phyloP scores from a whole-genome alignment of 1,284 basidiomycete species.

The Leccinum fuscescens region DNA sequence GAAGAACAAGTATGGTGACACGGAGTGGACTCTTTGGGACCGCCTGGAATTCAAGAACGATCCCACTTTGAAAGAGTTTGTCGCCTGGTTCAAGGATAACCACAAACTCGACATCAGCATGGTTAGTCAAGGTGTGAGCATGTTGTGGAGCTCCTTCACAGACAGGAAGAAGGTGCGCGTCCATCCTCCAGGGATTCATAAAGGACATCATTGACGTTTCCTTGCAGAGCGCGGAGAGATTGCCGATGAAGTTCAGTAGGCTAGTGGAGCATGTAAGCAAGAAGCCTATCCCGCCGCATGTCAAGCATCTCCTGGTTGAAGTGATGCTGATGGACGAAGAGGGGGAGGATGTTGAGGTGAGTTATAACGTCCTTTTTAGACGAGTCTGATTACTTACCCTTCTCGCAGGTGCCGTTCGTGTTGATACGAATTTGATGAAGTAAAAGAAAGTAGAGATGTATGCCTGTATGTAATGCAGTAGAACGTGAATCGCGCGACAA shows the following conservation, averaged over 20 bases:
- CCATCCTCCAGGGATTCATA: not conserved
- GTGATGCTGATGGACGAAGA: constrained; percentile 92
- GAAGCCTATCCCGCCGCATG: constrained; percentile 81
- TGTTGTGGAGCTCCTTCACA: constrained; percentile 95
- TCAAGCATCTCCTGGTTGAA: constrained; percentile 86
- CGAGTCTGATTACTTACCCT: not conserved
- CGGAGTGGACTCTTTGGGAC: constrained; percentile 99
- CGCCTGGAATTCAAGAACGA: constrained; percentile 92
- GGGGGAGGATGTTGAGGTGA: constrained; percentile 84
- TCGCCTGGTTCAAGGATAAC: constrained; percentile 81
- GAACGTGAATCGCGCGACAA: not conserved
- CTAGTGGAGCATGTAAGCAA: constrained; percentile 93
- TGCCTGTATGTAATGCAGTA: constrained; percentile 8
- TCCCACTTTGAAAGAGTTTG: constrained; percentile 85
- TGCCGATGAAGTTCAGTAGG: constrained; percentile 87
- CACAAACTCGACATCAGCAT: constrained; percentile 91
- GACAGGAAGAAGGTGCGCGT: constrained; percentile 80
- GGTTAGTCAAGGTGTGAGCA: constrained; percentile 96
- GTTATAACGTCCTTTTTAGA: constrained; percentile 4
- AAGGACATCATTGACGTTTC: constrained; percentile 7
- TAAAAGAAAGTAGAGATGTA: constrained; percentile 6
- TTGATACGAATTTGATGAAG: constrained; percentile 48
- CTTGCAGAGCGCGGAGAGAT: constrained; percentile 76
- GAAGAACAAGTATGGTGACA: constrained; percentile 84
- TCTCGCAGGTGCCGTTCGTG: constrained; percentile 65